Conservation (phyloP, 192 early-diverging fungal genomes). For the Umbelopsis isabellina region DNA sequence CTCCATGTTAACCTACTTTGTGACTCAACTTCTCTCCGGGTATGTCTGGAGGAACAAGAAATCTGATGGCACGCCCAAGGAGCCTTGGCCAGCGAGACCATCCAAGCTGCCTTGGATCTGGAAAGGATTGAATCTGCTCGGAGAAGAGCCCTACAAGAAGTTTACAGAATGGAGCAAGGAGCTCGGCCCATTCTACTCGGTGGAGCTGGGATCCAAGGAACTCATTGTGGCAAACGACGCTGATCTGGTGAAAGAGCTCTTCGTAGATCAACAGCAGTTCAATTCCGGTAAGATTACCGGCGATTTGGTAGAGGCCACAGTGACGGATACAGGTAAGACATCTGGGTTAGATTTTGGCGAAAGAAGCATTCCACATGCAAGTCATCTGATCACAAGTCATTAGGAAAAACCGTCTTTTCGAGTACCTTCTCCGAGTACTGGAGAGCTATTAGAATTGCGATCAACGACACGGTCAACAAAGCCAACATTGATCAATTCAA, state of each 20-base stretch:
- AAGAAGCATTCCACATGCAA: neutral
- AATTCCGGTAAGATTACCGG: conserved; percentile 26
- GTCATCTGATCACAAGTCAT: neutral
- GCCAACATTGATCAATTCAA: neutral
- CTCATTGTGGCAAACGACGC: conserved; percentile 30
- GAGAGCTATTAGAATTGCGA: conserved; percentile 26
- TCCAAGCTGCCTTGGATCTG: conserved; percentile 14
- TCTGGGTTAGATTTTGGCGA: neutral
- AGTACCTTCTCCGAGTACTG: conserved; percentile 31
- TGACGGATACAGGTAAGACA: conserved; percentile 30
- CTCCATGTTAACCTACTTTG: neutral
- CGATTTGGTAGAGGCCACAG: conserved; percentile 21
- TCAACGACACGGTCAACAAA: conserved; percentile 17
- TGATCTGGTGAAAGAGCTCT: conserved; percentile 19
- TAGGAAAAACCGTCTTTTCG: conserved; percentile 38
- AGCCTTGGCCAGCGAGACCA: conserved; percentile 30
- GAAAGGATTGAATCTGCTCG: conserved; percentile 23
- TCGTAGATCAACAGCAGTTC: conserved; percentile 31
- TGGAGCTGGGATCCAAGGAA: conserved; percentile 29
- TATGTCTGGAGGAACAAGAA: conserved; percentile 32
- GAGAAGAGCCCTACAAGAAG: neutral
- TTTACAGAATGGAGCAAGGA: conserved; percentile 32
- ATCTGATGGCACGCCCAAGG: conserved; percentile 28
- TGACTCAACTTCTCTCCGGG: neutral
- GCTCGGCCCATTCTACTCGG: conserved; percentile 23